Base-by-base conservation (phyloP, 2,329 filamentous ascomycete species). In the Alternaria triticina region DNA sequence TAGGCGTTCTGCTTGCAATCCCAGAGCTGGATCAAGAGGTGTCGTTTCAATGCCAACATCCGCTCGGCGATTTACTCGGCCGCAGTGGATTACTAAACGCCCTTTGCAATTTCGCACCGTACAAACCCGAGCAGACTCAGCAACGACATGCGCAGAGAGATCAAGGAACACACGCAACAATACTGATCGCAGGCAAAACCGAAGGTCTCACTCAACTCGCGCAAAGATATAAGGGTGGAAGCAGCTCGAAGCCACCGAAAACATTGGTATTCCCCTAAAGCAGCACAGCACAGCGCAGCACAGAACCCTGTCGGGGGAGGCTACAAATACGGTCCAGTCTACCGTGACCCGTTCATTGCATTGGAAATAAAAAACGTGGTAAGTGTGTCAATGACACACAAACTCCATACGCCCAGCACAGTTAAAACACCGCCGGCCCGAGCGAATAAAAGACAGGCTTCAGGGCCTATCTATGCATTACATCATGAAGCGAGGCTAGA, bases 391-490 rank as follows among this genome's bases (percentile, higher is more conserved):
- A 20, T 1, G 20, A 20, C 43, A 47, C 45, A 47, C 52, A 28
- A 22, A 68, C 66, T 59, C 69, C 67, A 55, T 58, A 66, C 69
- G 61, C 67, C 69, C 36, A 54, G 60, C 59, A 40, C 54, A 62
- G n/a, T 9, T 9, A 36, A 44, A 64, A 70, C 62, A 66, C 64
- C 64, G 36, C 62, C 50, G 25, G 51, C 57, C 55, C 61, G 51
- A 57, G 59, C 59, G 52, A 63, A 59, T 0, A 17, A 40, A 11
- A 40, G 59, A 50, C 62, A 62, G 61, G 67, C 59, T 57, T 67
- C 57, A 57, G 55, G 57, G 66, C 65, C 57, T 64, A 71, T 71
- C 57, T 64, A 71, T 71, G 66, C 70, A 70, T 66, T 52, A 67
- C 64, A 67, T 64, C 60, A 59, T 69, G 52, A 70, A 40, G 36